Evolutionary conservation across 305 asterid species (phyloP), one percentile per base, ranked within the genome.

Genomic region (Stenogyne calaminthoides): DNA sequence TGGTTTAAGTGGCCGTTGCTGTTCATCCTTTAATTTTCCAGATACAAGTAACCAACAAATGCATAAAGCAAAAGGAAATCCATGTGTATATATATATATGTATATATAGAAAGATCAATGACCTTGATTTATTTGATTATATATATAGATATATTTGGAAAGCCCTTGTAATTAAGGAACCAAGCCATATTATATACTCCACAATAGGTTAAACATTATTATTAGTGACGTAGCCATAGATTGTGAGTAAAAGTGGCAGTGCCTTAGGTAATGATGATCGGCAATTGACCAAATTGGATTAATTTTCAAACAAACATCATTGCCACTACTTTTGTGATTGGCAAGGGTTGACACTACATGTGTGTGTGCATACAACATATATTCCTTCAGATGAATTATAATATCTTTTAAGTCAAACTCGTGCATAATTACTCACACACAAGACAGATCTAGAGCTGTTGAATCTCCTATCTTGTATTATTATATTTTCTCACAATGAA

Each of bases 221-320:
- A 37, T 42, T 42, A 42, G 49, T 42, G 49, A 42, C 49, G 49
- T 42, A 42, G 15, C 9, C 42, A 37, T 37, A 37, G 10, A 37
- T 37, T 7, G 42, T 37, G 42, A 44, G 51, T 46, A 11, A 44
- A 16, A 46, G 52, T 52, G 29, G 22, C 29, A 25, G 29, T 25
- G 29, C 65, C 47, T 18, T 25, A 16, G 52, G 70, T 70, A 70
- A 76, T 69, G 67, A 69, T 69, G 80, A 76, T 52, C 9, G 74
- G 22, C 25, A 34, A 75, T 69, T 59, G 75, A 61, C 65, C 36
- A 75, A 20, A 75, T 75, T 19, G 22, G 58, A 68, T 59, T 47
- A 40, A 11, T 46, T 51, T 16, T 42, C 70, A 54, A 34, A 69
- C 11, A 44, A 64, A 44, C 76, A 76, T 76, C 56, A 76, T 76